Conservation (phyloP, 805 yeast species). For the Kuraishia capsulata region DNA sequence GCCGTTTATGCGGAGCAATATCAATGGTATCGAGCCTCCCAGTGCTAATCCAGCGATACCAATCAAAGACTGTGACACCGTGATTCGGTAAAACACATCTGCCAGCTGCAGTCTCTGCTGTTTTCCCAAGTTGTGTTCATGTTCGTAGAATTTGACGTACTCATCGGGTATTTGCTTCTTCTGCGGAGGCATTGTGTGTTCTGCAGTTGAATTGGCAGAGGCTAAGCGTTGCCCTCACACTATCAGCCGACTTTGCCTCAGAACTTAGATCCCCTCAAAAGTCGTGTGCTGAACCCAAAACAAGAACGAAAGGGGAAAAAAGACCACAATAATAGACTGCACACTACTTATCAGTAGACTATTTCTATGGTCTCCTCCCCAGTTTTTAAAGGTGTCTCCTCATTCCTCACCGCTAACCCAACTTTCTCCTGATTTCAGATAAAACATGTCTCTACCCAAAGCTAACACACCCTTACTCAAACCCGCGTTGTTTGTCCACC, state of each 20-base stretch:
- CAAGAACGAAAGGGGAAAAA: too few species aligned
- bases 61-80: not conserved
- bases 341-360: too few species aligned
- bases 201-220: too few species aligned
- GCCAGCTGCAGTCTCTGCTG: not conserved
- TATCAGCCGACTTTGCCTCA: too few species aligned
- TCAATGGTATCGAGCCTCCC: not conserved
- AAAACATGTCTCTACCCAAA: constrained; percentile 1
- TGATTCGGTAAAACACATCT: not conserved
- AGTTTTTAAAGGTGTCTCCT: too few species aligned
- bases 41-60: not conserved
- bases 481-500: constrained; percentile 28
- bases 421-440: too few species aligned
- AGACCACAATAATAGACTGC: too few species aligned
- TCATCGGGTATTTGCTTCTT: not conserved
- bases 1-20: not conserved
- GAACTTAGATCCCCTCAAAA: too few species aligned
- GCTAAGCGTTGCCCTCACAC: too few species aligned
- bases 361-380: not conserved
- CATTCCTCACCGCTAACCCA: too few species aligned
- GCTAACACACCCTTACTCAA: constrained; percentile 16
- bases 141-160: not conserved
- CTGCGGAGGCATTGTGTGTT: too few species aligned
- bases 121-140: not conserved
- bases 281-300: too few species aligned